Evolutionary conservation across 176 grass and related monocot genomes (phyloP).

Genomic region (Tillandsia fasciculata): DNA sequence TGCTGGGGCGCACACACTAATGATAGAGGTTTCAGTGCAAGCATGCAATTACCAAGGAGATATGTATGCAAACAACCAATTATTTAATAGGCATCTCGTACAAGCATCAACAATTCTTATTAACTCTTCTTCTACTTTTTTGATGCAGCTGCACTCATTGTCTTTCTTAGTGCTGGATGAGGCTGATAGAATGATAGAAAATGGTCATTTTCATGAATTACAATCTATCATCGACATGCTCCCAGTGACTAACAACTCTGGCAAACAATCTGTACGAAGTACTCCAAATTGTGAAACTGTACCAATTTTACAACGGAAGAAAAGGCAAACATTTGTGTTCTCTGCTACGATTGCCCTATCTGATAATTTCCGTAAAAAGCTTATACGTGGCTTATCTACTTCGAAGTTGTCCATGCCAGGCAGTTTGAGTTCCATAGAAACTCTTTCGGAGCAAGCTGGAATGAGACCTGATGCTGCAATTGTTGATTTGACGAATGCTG

Average conservation of each 20-base stretch:
- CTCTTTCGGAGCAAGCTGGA: constrained; percentile 67
- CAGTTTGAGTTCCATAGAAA: constrained; percentile 63
- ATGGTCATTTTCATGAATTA: constrained; percentile 75
- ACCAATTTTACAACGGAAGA: constrained; percentile 65
- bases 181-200: constrained; percentile 93
- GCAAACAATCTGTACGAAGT: constrained; percentile 19
- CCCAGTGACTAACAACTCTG: constrained; percentile 33
- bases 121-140: constrained; percentile 1
- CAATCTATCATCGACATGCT: constrained; percentile 92
- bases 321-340: constrained; percentile 92
- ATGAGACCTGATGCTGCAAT: constrained; percentile 83
- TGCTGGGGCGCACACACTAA: too few relatives aligned
- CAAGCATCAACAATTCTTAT: background rate
- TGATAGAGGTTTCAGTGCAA: too few relatives aligned
- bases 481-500: constrained; percentile 73
- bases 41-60: too few relatives aligned
- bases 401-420: constrained; percentile 31
- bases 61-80: background rate
- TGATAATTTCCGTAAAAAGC: constrained; percentile 83
- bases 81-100: background rate
- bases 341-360: constrained; percentile 86
- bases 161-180: constrained; percentile 95
- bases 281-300: constrained; percentile 42
- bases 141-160: constrained; percentile 63
- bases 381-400: constrained; percentile 54